phyloP scores from a whole-genome alignment of 2,329 filamentous ascomycete species.

The Biscogniauxia mediterranea region DNA sequence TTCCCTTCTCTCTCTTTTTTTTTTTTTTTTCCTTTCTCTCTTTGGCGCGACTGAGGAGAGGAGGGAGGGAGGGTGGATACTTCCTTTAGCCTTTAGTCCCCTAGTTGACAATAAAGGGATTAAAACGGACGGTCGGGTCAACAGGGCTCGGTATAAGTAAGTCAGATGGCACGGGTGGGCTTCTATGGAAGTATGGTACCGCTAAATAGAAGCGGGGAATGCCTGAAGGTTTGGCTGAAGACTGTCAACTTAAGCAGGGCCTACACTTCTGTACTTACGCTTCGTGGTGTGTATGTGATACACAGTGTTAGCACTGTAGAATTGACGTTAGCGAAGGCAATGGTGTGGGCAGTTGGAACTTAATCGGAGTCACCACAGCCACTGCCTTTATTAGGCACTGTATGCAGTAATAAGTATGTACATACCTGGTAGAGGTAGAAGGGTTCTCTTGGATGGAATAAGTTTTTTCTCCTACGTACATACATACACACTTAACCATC shows the following conservation, averaged over 20 bases:
- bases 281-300: not conserved
- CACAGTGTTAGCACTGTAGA: not conserved
- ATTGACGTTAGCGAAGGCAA: no score
- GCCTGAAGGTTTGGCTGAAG: not conserved
- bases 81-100: conserved; percentile 9
- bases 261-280: no score
- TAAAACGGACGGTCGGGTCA: conserved; percentile 10
- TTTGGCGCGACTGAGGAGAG: conserved; percentile 1
- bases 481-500: not conserved
- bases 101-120: conserved; percentile 4
- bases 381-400: not conserved
- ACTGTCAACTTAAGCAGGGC: not conserved
- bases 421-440: not conserved
- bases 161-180: not conserved
- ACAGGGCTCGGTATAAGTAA: conserved; percentile 1
- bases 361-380: no score
- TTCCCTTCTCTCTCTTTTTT: not conserved
- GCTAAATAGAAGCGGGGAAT: not conserved
- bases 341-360: no score
- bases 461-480: not conserved
- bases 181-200: not conserved
- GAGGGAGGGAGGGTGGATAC: conserved; percentile 11
- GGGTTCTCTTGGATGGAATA: not conserved
- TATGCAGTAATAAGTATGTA: not conserved
- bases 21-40: not conserved